phyloP scores from a whole-genome alignment of 768 basidiomycete genomes.

The Suillus decipiens region DNA sequence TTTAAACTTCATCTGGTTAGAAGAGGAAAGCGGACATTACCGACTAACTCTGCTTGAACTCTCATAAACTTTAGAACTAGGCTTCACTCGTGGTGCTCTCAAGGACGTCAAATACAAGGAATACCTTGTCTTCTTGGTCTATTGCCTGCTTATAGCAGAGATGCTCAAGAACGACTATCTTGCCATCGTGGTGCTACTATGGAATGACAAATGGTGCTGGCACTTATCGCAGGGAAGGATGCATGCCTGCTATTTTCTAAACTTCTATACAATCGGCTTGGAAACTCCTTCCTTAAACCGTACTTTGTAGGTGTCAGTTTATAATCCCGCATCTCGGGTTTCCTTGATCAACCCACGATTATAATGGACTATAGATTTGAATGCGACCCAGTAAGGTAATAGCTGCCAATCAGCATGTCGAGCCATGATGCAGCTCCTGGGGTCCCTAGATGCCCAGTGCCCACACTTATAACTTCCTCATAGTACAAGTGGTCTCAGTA shows the following conservation, averaged over 20 bases:
- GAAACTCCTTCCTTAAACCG: not conserved
- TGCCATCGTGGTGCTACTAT: not conserved
- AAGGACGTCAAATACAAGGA: not conserved
- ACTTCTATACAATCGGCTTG: not conserved
- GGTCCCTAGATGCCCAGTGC: not conserved
- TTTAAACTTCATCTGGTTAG: not conserved
- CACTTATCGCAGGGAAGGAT: not conserved
- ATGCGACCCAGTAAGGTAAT: not conserved
- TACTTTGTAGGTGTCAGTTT: not conserved
- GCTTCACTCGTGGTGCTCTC: not conserved
- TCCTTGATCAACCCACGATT: constrained; percentile 1
- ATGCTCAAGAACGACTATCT: not conserved
- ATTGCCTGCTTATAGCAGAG: not conserved
- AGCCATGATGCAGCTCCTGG: constrained; percentile 1
- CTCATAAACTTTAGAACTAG: not conserved
- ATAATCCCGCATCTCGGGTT: not conserved
- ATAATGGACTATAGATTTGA: not conserved
- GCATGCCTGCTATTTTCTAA: not conserved
- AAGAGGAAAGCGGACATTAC: not conserved
- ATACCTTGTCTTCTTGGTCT: not conserved
- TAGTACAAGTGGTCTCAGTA: not conserved
- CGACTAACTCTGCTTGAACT: not conserved
- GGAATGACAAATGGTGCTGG: not conserved
- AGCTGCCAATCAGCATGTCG: not conserved
- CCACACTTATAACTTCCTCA: not conserved